Base-by-base conservation (phyloP, 169 alveolate species). In the Babesia bigemina region DNA sequence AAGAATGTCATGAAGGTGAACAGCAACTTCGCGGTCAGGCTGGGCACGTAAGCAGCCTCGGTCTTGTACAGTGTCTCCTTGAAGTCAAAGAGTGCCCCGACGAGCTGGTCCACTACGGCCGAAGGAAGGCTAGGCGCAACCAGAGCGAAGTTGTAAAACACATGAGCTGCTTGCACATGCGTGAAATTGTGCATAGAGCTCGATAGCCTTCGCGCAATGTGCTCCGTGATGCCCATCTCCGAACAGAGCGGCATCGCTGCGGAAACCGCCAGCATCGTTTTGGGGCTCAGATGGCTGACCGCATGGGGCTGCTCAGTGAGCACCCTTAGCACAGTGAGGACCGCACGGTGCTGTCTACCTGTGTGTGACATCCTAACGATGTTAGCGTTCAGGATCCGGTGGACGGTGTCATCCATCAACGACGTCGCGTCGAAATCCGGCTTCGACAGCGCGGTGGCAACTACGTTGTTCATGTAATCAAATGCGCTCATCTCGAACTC, bases 51-150 rank as follows among this genome's bases (percentile, higher is more conserved):
- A 10, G 59, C 77, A 3, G 26, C 48, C 11, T 81, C 79, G 16
- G 85, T n/a, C 29, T 67, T 22, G 66, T 69, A 53, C n/a, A 72
- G 33, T 65, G 53, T 56, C 50, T 71, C 88, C 60, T 75, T 81
- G 60, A 63, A 81, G 33, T 63, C 63, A 21, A 58, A 73, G 28
- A 81, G 61, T 14, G 66, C 21, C 17, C 70, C 58, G 12, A 81
- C 63, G 57, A 73, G 39, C 2, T 57, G 53, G 22, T 81, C 73
- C 13, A 50, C 24, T 0, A 62, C 75, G 4, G 22, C 58, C 24
- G n/a, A 19, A 11, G 88, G 55, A n/a, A 81, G 53, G 50, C 52
- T 36, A 14, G 66, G 63, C 11, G 57, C n/a, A 13, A 81, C 29
- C 21, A 81, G 21, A 11, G 85, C 75, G 21, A 81, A 29, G 49